These are phyloP conservation scores for Stentor coeruleus DNA, from an alignment of 73 alveolate genomes.

Conservation along the genomic window DNA sequence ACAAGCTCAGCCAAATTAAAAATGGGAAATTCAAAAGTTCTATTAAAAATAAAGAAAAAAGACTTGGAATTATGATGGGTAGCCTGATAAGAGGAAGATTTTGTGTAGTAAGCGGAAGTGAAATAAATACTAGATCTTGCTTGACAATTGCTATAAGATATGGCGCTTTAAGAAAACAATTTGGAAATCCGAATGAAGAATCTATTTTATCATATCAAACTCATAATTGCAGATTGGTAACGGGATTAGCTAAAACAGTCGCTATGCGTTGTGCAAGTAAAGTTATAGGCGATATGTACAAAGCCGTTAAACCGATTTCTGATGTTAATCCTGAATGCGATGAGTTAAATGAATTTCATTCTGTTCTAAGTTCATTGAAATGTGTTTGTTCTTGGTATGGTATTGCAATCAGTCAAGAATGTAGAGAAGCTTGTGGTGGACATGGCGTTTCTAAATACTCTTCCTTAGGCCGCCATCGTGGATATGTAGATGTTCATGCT, in stretches of 20 bases:
- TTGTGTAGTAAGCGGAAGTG: conserved; percentile 39
- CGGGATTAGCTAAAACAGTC: conserved; percentile 14
- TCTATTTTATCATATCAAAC: conserved; percentile 30
- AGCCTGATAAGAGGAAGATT: conserved; percentile 75
- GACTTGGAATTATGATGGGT: conserved; percentile 65
- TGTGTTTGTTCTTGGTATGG: conserved; percentile 38
- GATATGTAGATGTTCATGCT: conserved; percentile 56
- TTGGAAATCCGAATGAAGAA: conserved; percentile 32
- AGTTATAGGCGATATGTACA: conserved; percentile 28
- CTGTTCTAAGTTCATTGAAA: conserved; percentile 49
- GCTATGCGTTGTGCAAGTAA: conserved; percentile 23
- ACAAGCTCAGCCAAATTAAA: conserved; percentile 54
- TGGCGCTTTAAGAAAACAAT: conserved; percentile 57
- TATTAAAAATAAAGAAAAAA: conserved; percentile 60
- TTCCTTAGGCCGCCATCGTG: conserved; percentile 36
- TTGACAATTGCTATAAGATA: conserved; percentile 60
- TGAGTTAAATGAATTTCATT: conserved; percentile 44
- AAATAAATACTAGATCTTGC: conserved; percentile 34
- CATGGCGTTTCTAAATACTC: conserved; percentile 58
- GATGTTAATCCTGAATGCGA: conserved; percentile 28
- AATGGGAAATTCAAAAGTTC: conserved; percentile 27
- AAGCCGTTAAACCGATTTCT: not conserved
- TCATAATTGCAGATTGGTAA: conserved; percentile 29
- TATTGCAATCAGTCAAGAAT: conserved; percentile 45
- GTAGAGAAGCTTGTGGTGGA: conserved; percentile 67